Evolutionary conservation across 805 yeast genomes (phyloP), one percentile per base, ranked within the genome.

Genomic region (Teunomyces funiuensis): DNA sequence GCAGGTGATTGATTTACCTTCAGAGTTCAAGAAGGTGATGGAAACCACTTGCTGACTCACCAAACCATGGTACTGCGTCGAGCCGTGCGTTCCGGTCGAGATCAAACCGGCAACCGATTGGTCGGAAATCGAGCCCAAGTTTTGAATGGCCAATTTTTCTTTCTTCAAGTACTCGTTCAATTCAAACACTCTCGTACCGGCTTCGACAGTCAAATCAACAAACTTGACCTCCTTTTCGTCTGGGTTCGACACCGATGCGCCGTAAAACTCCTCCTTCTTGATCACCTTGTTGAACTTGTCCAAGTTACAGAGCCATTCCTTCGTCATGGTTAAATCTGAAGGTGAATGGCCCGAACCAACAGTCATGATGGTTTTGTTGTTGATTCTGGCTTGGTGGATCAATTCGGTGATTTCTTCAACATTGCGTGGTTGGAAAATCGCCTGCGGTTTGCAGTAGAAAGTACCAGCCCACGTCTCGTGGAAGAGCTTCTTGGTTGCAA

Each of bases 261-360:
- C 77, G 16, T 58, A 63, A 41, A 78, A 71, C 28, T 73, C 75
- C 28, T 71, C 60, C 37, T 77, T 60, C 16, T 56, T 51, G 18
- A 83, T 51, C 14, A 88, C 79, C n/a, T 61, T 54, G 58, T 80
- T 77, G 59, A 85, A 76, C 43, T 79, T 79, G 63, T 91, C 98
- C 54, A 91, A 72, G 58, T 87, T 90, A 47, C 95, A 77, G 14
- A 93, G 66, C 96, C 97, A 90, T 43, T 86, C 93, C 23, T 71
- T 66, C 3, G 96, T 85, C 84, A 89, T 83, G 40, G 96, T 88
- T 65, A 93, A 66, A 56, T 82, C 90, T 31, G 95, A 85, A 0
- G 99, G 99, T 6, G 97, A 89, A 60, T 93, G 98, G 23, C 96
- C 97, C 0, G 96, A 80, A 0, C 99, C 99, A 6, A 87, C 90